These are phyloP conservation scores for Benincasa hispida DNA, from an alignment of 306 rosid genomes.

Conservation along the genomic window DNA sequence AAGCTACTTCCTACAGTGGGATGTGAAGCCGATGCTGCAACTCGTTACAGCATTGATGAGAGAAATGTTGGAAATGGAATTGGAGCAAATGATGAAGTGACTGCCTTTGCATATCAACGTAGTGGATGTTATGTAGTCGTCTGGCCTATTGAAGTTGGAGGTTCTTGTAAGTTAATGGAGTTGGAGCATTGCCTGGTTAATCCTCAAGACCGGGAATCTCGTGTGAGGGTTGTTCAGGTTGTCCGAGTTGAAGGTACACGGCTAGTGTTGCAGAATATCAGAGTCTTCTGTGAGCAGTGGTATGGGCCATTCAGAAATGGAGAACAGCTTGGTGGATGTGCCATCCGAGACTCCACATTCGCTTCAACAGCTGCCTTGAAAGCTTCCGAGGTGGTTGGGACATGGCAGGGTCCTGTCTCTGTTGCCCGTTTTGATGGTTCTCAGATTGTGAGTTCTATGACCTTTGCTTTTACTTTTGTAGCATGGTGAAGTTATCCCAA, in stretches of 20 bases:
- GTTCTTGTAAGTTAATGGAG: constrained; percentile 30
- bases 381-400: constrained; percentile 61
- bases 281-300: constrained; percentile 84
- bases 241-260: constrained; percentile 27
- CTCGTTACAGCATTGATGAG: constrained; percentile 49
- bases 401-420: constrained; percentile 54
- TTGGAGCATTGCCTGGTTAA: constrained; percentile 77
- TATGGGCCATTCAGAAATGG: constrained; percentile 98
- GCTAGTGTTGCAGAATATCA: constrained; percentile 33
- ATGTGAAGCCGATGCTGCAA: constrained; percentile 96
- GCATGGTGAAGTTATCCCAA: not conserved
- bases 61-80: constrained; percentile 26
- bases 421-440: constrained; percentile 28
- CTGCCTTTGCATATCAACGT: constrained; percentile 68
- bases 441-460: constrained; percentile 36
- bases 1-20: constrained; percentile 89
- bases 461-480: not conserved
- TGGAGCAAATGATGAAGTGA: constrained; percentile 22
- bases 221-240: constrained; percentile 68
- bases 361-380: constrained; percentile 54
- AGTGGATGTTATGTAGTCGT: constrained; percentile 72
- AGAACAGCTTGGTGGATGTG: constrained; percentile 91
- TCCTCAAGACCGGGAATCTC: constrained; percentile 73
- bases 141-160: constrained; percentile 37
- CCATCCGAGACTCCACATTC: constrained; percentile 77